Base-by-base conservation (phyloP, 1,284 basidiomycete genomes). In the Schizopora paradoxa region DNA sequence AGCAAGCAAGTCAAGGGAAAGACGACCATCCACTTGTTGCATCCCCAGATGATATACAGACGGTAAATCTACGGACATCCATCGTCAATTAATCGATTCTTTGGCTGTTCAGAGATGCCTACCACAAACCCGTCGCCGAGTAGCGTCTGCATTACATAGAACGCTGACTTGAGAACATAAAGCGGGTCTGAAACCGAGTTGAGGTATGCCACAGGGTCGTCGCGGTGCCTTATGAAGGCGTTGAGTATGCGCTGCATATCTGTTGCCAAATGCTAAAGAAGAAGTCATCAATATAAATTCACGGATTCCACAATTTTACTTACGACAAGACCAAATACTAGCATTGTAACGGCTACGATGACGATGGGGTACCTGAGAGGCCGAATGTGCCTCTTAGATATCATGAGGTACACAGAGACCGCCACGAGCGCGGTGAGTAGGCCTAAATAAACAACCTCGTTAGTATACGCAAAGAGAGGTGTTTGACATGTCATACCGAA, bases 111-210 rank as follows among this genome's bases (percentile, higher is more conserved):
- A 33, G 6, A 31, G 18, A 23, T 18, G 43, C 58, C 16, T 46
- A 64, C 63, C 49, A 63, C 57, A 19, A 65, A 60, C 26, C 60
- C 57, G 46, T 65, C 62, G 6, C 63, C 63, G 18, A 65, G 58
- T 18, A 66, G 45, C 1, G 63, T 65, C 51, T 66, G 64, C 7
- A 54, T 50, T 11, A 57, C 50, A 45, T 64, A 65, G 6, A 61
- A 53, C 13, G 59, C 53, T 25, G 57, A 63, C 21, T 61, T 60
- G 22, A 61, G 56, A 8, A 61, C 37, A 32, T 61, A 62, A 1
- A 58, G 58, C 22, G 58, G 57, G n/a, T 59, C 54, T 8, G 60
- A 59, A n/a, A 62, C 54, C 19, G 54, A 46, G 21, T 57, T 54
- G 45, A 62, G 41, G 40, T 50, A 39, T 16, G 22, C 33, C 11